Conservation (phyloP, 768 basidiomycete species). For the Mrakia frigida region DNA sequence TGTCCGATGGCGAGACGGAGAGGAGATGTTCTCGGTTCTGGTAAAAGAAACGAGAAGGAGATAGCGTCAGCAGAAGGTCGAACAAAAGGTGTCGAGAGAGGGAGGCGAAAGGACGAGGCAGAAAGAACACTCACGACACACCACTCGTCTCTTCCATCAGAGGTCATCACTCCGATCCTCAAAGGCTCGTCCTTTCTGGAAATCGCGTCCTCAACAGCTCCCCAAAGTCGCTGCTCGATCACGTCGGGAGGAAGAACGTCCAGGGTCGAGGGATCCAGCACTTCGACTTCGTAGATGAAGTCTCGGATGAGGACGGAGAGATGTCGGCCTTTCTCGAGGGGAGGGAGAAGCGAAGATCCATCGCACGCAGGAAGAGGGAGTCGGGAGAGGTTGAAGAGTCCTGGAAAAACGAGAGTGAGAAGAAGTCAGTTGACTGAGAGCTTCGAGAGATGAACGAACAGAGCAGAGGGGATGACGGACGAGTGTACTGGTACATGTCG, state of each 20-base stretch:
- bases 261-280: conserved; percentile 50
- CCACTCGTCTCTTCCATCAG: conserved; percentile 79
- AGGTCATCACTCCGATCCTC: conserved; percentile 65
- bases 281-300: conserved; percentile 72
- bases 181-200: conserved; percentile 55
- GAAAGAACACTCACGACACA: conserved; percentile 53
- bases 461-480: not conserved
- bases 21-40: conserved; percentile 71
- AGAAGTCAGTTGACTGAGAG: conserved; percentile 34
- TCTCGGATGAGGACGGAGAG: conserved; percentile 67
- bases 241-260: conserved; percentile 44
- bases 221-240: conserved; percentile 52
- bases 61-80: conserved; percentile 10
- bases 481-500: conserved; percentile 43
- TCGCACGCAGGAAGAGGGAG: conserved; percentile 67
- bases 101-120: not conserved
- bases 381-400: conserved; percentile 66
- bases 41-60: not conserved
- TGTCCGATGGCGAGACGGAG: conserved; percentile 53
- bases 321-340: not conserved
- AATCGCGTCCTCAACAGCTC: conserved; percentile 57
- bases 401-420: too few species aligned
- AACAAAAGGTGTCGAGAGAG: too few species aligned
- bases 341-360: conserved; percentile 49
- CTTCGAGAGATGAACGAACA: not conserved